Base-by-base conservation (phyloP, 305 asterid species). In the Rubia balearica region DNA sequence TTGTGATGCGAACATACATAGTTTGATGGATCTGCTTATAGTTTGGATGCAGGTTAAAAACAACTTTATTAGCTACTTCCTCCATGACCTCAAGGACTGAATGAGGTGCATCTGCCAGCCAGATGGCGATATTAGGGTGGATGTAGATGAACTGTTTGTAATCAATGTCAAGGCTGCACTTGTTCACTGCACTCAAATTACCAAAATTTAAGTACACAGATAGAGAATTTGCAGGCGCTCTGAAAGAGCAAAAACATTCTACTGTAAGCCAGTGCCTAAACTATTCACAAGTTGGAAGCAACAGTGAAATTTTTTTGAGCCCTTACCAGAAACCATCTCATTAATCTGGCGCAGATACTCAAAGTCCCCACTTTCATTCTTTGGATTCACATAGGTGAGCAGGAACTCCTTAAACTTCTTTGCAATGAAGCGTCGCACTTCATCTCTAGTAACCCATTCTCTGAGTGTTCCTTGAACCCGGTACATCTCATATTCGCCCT, bases 21-120 rank as follows among this genome's bases (percentile, higher is more conserved):
- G 86, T 94, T 80, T 89, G 96, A 77, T 91, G 98, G 69, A 94
- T 94, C 76, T 86, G 85, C 84, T 79, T 86, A 79, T 94, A 94
- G 82, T 94, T 91, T 16, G 89, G 92, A 83, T 91, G 97, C 82
- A 89, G 81, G 73, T 85, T 86, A 36, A 86, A 91, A 66, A 94
- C 90, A 79, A 94, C 83, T 84, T 89, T 94, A 69, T 89, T 94
- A 61, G 94, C 91, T 76, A 94, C 93, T 82, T 94, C 98, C 81
- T 94, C 99, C 99, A 91, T 94, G 63, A 91, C 96, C 84, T 94
- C 99, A 74, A 94, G 99, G 78, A 91, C 96, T 21, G 99, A 86
- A 63, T 89, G 96, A 9, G 99, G 98, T 22, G 98, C 98, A 77
- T 94, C 98, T 21, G 97, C 99, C 69, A 94, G 90, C 99, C 98